These are phyloP conservation scores for Nakaseomyces delphensis DNA, from an alignment of 1,139 yeast genomes.

Conservation along the genomic window DNA sequence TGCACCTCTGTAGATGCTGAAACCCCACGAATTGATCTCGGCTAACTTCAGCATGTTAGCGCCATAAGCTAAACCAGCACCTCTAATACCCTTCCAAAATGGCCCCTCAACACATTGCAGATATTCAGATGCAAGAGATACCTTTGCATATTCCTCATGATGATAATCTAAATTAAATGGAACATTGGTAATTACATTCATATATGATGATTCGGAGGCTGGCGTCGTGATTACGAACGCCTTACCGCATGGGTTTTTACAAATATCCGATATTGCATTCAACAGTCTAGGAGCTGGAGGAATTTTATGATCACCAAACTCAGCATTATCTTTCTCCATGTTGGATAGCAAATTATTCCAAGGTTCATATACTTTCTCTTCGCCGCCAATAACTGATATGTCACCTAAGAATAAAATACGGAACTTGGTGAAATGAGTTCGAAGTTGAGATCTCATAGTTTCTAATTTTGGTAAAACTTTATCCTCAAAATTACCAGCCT, in stretches of 20 bases:
- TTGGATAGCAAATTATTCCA: constrained; percentile 46
- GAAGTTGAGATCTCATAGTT: constrained; percentile 46
- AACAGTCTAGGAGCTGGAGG: constrained; percentile 46
- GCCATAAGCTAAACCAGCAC: constrained; percentile 92
- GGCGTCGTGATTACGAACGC: constrained; percentile 70
- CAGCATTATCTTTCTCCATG: constrained; percentile 10
- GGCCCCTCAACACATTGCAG: constrained; percentile 92
- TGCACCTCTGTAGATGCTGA: constrained; percentile 71
- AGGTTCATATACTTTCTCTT: constrained; percentile 27
- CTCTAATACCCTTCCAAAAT: constrained; percentile 93
- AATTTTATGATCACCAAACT: constrained; percentile 10
- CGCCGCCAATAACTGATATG: constrained; percentile 30
- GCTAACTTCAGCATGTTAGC: constrained; percentile 51
- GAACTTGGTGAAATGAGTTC: constrained; percentile 48
- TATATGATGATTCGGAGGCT: constrained; percentile 79
- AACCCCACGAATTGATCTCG: constrained; percentile 62
- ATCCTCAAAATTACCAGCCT: constrained; percentile 34
- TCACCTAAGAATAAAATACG: constrained; percentile 70
- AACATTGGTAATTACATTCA: constrained; percentile 51
- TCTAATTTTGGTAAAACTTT: constrained; percentile 48
- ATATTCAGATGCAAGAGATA: constrained; percentile 67
- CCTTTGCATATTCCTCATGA: constrained; percentile 59
- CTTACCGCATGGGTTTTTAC: constrained; percentile 42
- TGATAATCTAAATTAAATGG: constrained; percentile 49
- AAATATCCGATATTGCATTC: constrained; percentile 49